Base-by-base conservation (phyloP, 306 rosid genomes). In the Hippophae rhamnoides region DNA sequence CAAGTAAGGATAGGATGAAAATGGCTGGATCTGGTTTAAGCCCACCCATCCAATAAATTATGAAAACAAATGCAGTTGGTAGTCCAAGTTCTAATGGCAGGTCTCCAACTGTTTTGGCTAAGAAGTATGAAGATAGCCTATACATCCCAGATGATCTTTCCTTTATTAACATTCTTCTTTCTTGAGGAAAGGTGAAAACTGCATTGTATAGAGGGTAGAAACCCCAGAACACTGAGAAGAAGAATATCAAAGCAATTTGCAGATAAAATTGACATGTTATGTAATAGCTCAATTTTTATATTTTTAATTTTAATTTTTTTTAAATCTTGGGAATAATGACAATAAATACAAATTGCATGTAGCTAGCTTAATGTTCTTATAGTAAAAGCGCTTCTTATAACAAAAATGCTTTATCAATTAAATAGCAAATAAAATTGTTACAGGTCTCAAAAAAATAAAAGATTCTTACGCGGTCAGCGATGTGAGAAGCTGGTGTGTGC, bases 151-250 rank as follows among this genome's bases (percentile, higher is more conserved):
- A 85, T 0, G 98, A 85, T 1, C 96, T 43, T 69, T 92, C 98
- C 68, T 92, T 92, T 56, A 87, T 80, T 42, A 92, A 68, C 96
- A 92, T 92, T 57, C 83, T 78, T 64, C 99, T 77, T 68, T 92
- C 99, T 72, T 85, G 96, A 1, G 99, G 99, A 68, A 92, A 92
- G 42, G 99, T 92, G 85, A 92, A 92, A 12, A 92, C 99, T 25
- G 99, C 99, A 41, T 92, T 92, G 84, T 92, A 92, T 51, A 92
- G 95, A 8, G 99, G 96, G 74, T 85, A 92, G 81, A 92, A 92
- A 10, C 99, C 99, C 99, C 99, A 92, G 65, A 92, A 92, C 6
- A 92, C 99, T 2, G 99, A 89, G 86, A 92, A 92, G 88, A 92
- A 92, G 80, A 92, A 92, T 9, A 92, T 84, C 85, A 92, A 64